phyloP scores from a whole-genome alignment of 345 rosid species.

The Rubroshorea leprosula region DNA sequence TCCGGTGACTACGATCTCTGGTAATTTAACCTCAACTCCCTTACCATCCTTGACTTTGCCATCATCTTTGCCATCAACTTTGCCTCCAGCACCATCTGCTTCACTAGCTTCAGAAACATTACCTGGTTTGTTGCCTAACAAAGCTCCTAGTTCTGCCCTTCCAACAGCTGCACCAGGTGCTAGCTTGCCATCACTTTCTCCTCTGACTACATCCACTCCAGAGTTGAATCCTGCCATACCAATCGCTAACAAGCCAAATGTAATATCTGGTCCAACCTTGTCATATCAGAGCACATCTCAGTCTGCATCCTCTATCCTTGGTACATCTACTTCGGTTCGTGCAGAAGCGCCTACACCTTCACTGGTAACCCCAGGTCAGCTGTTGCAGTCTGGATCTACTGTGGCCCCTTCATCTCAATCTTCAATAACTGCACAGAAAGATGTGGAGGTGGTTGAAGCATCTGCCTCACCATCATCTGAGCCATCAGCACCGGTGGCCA shows the following conservation, averaged over 20 bases:
- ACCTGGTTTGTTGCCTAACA: slow-evolving; percentile 20
- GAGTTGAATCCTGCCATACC: slow-evolving; percentile 40
- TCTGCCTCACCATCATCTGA: slow-evolving; percentile 41
- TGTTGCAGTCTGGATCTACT: slow-evolving; percentile 47
- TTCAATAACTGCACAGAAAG: slow-evolving; percentile 46
- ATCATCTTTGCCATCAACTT: slow-evolving; percentile 19
- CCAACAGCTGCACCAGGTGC: slow-evolving; percentile 35
- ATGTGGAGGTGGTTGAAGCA: slow-evolving; percentile 64
- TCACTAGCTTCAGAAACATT: slow-evolving; percentile 20
- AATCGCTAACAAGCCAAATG: slow-evolving; percentile 39
- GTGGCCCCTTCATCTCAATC: slow-evolving; percentile 37
- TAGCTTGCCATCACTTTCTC: slow-evolving; percentile 44
- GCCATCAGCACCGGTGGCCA: slow-evolving; percentile 37
- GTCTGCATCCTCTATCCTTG: slow-evolving; percentile 33
- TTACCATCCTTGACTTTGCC: background rate
- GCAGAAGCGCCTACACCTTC: slow-evolving; percentile 43
- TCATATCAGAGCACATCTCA: slow-evolving; percentile 42
- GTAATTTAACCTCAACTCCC: background rate
- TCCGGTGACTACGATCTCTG: background rate
- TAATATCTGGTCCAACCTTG: slow-evolving; percentile 37
- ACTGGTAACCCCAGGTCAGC: slow-evolving; percentile 70
- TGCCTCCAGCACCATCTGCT: slow-evolving; percentile 15
- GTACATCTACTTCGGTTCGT: slow-evolving; percentile 38
- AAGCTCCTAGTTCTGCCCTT: slow-evolving; percentile 36
- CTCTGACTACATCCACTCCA: slow-evolving; percentile 40